A percentile compares a stretch with the other conserved stretches of the same genome.
phyloP scores from a whole-genome alignment of 2,329 filamentous ascomycete species.

The Chrysoporthe deuterocubensis region DNA sequence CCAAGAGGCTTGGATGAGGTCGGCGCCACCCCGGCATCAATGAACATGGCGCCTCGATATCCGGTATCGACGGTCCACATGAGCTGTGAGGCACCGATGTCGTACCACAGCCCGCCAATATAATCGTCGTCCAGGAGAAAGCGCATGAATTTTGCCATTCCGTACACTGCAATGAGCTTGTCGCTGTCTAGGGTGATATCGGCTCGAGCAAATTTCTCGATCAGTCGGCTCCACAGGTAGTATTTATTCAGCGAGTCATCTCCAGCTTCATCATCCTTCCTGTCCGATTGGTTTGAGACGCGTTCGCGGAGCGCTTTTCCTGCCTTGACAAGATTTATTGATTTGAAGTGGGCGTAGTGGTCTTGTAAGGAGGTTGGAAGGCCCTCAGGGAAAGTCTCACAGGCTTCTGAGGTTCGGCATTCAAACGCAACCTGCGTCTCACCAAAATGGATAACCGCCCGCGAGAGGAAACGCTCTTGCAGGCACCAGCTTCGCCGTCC shows the following conservation, averaged over 20 bases:
- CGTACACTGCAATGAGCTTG: no score
- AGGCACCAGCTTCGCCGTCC: constrained; percentile 2
- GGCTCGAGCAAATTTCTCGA: neutral
- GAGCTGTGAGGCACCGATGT: no score
- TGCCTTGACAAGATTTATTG: neutral
- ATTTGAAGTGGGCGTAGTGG: neutral
- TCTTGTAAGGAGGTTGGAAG: neutral
- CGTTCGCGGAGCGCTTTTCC: neutral
- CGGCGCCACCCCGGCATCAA: no score
- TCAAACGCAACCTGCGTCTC: constrained; percentile 7
- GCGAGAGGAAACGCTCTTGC: neutral
- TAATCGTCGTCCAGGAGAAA: no score
- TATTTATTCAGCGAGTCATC: neutral
- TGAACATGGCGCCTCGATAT: no score
- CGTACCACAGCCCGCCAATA: no score
- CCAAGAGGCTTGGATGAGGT: no score
- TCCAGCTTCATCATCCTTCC: neutral
- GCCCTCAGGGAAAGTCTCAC: neutral
- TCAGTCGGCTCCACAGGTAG: constrained; percentile 1
- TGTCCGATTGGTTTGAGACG: neutral
- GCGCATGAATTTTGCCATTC: no score
- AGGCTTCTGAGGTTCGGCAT: neutral
- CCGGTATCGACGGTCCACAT: no score
- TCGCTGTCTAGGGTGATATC: no score
- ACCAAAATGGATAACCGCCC: neutral